These are phyloP conservation scores for Rheum nobile DNA, from an alignment of 148 eudicot genomes.

Conservation along the genomic window DNA sequence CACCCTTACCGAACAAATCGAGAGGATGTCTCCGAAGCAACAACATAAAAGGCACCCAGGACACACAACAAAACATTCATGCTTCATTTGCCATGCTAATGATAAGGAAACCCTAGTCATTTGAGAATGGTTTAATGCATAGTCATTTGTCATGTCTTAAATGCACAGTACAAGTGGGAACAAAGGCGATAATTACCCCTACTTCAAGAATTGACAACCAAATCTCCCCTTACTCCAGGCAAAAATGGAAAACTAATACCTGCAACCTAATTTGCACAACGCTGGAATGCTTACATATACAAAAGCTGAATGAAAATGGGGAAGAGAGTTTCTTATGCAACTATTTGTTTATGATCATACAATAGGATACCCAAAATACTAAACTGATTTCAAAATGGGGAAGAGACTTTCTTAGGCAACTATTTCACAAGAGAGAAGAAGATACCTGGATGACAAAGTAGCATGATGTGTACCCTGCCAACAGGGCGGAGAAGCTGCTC, in stretches of 20 bases:
- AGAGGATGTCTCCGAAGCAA: too few relatives aligned
- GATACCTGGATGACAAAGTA: conserved; percentile 95
- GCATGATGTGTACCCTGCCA: conserved; percentile 73
- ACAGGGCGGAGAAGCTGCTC: conserved; percentile 51
- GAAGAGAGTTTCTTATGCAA: neutral
- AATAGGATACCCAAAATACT: neutral
- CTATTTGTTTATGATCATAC: neutral
- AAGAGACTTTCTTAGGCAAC: neutral
- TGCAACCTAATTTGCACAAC: conserved; percentile 1
- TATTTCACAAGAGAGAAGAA: conserved; percentile 2
- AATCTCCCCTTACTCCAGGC: neutral
- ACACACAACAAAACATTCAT: neutral
- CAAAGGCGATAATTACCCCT: neutral
- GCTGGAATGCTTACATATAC: neutral
- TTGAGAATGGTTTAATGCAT: neutral
- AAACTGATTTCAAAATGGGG: neutral
- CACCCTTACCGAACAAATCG: too few relatives aligned
- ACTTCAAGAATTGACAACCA: neutral
- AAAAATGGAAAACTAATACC: neutral
- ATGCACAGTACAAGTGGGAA: neutral
- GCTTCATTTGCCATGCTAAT: neutral
- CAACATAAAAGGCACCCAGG: too few relatives aligned
- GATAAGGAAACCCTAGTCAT: neutral
- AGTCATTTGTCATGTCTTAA: neutral
- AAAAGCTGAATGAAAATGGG: neutral